Percentiles rank a stretch among this genome's conserved stretches.
Conservation (phyloP, 495 filamentous ascomycete genomes). For the Hypoxylon rickii region DNA sequence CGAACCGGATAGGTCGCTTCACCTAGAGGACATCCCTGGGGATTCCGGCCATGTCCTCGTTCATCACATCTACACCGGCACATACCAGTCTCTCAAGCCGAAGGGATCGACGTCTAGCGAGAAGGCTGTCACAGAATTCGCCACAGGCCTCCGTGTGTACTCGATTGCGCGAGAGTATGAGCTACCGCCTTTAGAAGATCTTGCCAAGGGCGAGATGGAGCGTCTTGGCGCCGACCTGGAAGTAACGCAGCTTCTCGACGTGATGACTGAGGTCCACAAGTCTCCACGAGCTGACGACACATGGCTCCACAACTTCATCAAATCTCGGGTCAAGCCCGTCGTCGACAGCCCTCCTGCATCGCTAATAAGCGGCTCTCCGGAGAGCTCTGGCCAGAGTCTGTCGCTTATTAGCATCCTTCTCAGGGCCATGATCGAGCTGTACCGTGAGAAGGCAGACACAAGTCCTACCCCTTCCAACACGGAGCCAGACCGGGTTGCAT, state of each 20-base stretch:
- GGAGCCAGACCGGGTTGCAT: too few species aligned
- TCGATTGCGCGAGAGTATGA: conserved; percentile 7
- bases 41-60: conserved; percentile 38
- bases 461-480: too few species aligned
- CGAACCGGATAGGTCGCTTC: conserved; percentile 1
- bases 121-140: conserved; percentile 17
- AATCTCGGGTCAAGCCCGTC: conserved; percentile 3
- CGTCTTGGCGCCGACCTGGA: conserved; percentile 6
- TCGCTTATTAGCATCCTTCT: conserved; percentile 11
- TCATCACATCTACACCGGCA: conserved; percentile 34
- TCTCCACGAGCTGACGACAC: background rate
- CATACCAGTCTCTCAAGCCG: conserved; percentile 19
- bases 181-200: conserved; percentile 4
- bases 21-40: conserved; percentile 14
- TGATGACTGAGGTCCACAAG: background rate
- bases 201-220: conserved; percentile 21
- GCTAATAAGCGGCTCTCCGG: background rate
- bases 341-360: background rate
- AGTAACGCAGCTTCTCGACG: conserved; percentile 12
- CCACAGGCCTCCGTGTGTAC: conserved; percentile 16
- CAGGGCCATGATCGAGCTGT: conserved; percentile 5
- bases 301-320: conserved; percentile 19
- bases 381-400: background rate
- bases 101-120: conserved; percentile 1
- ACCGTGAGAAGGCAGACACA: conserved; percentile 3